Base-by-base conservation (phyloP, 176 grass and related monocot genomes). In the Juncus effusus region DNA sequence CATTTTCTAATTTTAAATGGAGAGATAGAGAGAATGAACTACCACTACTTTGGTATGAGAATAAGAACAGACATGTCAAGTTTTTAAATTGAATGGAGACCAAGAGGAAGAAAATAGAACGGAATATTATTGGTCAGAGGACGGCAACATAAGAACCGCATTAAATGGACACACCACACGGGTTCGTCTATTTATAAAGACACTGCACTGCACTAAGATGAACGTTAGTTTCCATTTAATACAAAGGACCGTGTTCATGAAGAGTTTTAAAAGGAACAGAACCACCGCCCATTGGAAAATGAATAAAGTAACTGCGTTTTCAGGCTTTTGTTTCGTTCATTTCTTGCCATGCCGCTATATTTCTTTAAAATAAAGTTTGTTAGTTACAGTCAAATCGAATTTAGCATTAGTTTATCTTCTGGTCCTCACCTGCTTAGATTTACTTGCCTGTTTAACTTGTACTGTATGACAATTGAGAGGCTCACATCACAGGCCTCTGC, bases 231-330 rank as follows among this genome's bases (percentile, higher is more conserved):
- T 16, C 7, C 38, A 12, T 2, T 16, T 28, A 16, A 39, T 4
- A 14, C 1, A 8, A 39, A 42, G 3, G 7, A 70, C 67, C 52
- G 40, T 11, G 67, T 70, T n/a, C 36, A 57, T 12, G 8, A 16
- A 42, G 37, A 5, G 15, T 13, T 14, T 12, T 54, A 1, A 1
- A 52, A 7, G 47, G 15, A 68, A 68, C 64, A 53, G 47, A 5
- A 41, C 40, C 67, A 70, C 52, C 67, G 66, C 52, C 66, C 67
- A 70, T 36, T 70, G 53, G 37, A 70, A 70, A 70, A 50, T 39
- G 3, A 16, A n/a, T 52, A 38, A 68, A 28, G 65, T n/a, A 54
- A 28, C 19, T 28, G 19, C 19, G 10, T 19, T 3, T 28, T 57
- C 67, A 70, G 67, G 35, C 52, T 70, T 70, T 70, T 70, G 19